Evolutionary conservation across 371 early-diverging fungal species (phyloP).

Genomic region (Paraphysoderma sedebokerense): DNA sequence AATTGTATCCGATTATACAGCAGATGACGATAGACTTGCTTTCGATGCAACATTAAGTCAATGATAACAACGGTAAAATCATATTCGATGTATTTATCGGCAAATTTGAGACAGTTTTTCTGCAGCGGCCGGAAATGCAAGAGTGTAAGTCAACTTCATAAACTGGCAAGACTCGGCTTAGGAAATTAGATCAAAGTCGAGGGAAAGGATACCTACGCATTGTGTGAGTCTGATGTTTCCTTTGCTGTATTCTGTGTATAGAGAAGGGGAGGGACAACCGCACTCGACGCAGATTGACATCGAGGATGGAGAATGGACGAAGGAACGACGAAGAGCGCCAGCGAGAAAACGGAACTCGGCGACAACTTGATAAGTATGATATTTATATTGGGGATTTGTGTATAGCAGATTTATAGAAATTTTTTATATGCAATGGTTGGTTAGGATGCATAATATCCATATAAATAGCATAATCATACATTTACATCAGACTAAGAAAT

Average conservation of each 20-base stretch:
- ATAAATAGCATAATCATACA: too few species aligned
- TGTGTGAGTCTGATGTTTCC: slow-evolving; percentile 77
- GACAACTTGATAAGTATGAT: too few species aligned
- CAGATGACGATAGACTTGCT: slow-evolving; percentile 79
- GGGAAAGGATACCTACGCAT: slow-evolving; percentile 33
- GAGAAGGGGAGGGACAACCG: slow-evolving; percentile 45
- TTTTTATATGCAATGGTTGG: too few species aligned
- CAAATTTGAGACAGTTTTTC: slow-evolving; percentile 61
- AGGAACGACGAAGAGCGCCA: too few species aligned
- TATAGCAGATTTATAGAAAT: too few species aligned
- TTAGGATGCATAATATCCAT: too few species aligned
- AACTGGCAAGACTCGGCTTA: neutral
- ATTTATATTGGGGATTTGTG: too few species aligned
- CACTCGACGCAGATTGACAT: slow-evolving; percentile 83
- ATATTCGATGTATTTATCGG: slow-evolving; percentile 87
- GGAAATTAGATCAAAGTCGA: neutral
- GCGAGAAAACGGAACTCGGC: too few species aligned
- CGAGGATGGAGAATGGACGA: too few species aligned
- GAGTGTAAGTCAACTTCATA: neutral
- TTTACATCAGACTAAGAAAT: too few species aligned
- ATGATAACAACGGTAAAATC: slow-evolving; percentile 80
- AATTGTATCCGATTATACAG: slow-evolving; percentile 57
- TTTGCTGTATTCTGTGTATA: slow-evolving; percentile 75
- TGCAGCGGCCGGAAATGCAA: slow-evolving; percentile 5
- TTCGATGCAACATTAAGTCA: slow-evolving; percentile 82